Evolutionary conservation across 345 rosid genomes (phyloP).

Genomic region (Geranium rotundifolium): DNA sequence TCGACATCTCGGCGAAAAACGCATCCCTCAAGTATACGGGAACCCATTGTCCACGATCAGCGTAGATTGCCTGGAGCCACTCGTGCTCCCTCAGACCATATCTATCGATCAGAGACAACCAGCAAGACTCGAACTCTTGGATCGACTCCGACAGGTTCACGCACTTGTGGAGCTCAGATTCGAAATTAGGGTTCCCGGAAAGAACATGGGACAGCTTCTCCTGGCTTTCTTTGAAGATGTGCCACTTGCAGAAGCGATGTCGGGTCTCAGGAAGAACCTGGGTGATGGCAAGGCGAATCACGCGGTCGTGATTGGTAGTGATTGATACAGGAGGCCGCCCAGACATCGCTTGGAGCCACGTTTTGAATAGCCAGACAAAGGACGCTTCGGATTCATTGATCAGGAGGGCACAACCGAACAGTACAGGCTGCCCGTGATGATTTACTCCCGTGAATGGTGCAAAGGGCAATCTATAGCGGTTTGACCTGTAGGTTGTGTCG

Average conservation of each 20-base stretch:
- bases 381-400: constrained; percentile 40
- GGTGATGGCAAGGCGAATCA: constrained; percentile 28
- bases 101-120: constrained; percentile 34
- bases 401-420: constrained; percentile 46
- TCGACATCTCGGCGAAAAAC: constrained; percentile 46
- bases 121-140: constrained; percentile 45
- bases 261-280: constrained; percentile 39
- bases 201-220: constrained; percentile 40
- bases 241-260: constrained; percentile 42
- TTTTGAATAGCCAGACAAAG: constrained; percentile 38
- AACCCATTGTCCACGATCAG: constrained; percentile 44
- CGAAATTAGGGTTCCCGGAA: constrained; percentile 32
- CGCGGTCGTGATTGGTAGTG: constrained; percentile 35
- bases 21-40: constrained; percentile 37
- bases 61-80: constrained; percentile 41
- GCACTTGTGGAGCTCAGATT: constrained; percentile 41
- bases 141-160: constrained; percentile 38
- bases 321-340: constrained; percentile 32
- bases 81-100: constrained; percentile 37
- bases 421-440: constrained; percentile 54
- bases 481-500: constrained; percentile 38
- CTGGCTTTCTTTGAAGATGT: constrained; percentile 36
- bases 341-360: constrained; percentile 45
- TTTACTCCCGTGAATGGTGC: constrained; percentile 50
- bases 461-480: constrained; percentile 41